Percentiles rank a stretch among this genome's conserved stretches.
phyloP scores from a whole-genome alignment of 352 stramenopile species.

The Globisporangium sylvaticum region DNA sequence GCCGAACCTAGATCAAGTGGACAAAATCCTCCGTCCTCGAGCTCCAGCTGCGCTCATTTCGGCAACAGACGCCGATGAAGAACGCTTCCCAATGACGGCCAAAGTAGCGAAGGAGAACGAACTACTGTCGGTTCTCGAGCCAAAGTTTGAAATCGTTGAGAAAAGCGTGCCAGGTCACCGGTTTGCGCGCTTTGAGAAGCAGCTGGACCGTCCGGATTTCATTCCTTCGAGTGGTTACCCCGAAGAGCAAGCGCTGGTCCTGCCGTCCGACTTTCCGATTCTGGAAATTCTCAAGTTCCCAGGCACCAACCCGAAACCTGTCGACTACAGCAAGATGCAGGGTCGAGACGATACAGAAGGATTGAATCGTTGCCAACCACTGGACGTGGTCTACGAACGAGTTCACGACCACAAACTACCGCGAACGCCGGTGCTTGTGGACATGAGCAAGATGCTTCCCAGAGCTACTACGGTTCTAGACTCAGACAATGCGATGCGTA shows the following conservation, averaged over 20 bases:
- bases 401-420: not conserved
- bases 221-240: not conserved
- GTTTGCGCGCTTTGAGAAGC: constrained; percentile 14
- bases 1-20: not conserved
- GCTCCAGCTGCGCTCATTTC: not conserved
- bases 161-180: constrained; percentile 10
- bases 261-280: constrained; percentile 7
- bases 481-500: not conserved
- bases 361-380: too few species aligned
- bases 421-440: not conserved
- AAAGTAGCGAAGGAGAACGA: not conserved
- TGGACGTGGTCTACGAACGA: constrained; percentile 4
- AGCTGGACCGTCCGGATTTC: constrained; percentile 7
- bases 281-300: constrained; percentile 7
- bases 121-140: constrained; percentile 1
- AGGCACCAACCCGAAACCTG: not conserved
- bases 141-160: constrained; percentile 12
- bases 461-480: not conserved
- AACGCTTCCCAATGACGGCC: constrained; percentile 11
- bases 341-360: not conserved
- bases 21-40: not conserved
- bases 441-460: constrained; percentile 6
- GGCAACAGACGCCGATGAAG: not conserved
- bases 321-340: constrained; percentile 8
- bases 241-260: not conserved